Evolutionary conservation across 164 flowering plant species (phyloP).

Genomic region (Stephania japonica): DNA sequence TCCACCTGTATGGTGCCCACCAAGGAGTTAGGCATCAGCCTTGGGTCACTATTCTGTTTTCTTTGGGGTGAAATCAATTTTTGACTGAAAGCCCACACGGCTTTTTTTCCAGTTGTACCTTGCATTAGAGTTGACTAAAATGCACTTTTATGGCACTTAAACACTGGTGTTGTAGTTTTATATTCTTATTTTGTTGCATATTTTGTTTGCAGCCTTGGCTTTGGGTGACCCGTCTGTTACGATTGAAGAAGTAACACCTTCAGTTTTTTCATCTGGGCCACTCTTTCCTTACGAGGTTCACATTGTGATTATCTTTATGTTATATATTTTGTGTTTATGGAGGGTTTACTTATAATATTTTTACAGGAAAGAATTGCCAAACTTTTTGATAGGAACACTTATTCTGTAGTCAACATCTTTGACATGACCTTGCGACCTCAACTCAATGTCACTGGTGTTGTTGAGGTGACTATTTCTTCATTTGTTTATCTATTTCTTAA

Average conservation of each 20-base stretch:
- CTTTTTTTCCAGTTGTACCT: background rate
- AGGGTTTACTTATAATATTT: slow-evolving; percentile 16
- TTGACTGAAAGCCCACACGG: background rate
- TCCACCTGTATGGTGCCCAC: background rate
- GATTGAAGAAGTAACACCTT: slow-evolving; percentile 80
- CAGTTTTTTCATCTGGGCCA: slow-evolving; percentile 54
- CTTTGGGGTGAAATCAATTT: background rate
- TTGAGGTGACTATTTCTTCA: slow-evolving; percentile 57
- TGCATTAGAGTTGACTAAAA: background rate
- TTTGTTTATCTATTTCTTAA: background rate
- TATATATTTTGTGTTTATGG: slow-evolving; percentile 9
- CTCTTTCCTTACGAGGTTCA: slow-evolving; percentile 81
- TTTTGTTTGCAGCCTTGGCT: slow-evolving; percentile 59
- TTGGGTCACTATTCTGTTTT: background rate
- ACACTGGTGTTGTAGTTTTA: background rate
- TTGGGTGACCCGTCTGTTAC: slow-evolving; percentile 80
- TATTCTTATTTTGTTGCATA: slow-evolving; percentile 5
- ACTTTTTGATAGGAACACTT: slow-evolving; percentile 86
- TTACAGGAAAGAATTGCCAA: slow-evolving; percentile 72
- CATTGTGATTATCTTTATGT: background rate
- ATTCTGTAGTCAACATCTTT: slow-evolving; percentile 89
- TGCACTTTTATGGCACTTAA: background rate
- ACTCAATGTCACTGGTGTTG: slow-evolving; percentile 76
- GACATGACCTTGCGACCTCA: slow-evolving; percentile 92
- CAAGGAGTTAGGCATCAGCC: background rate